Evolutionary conservation across 352 stramenopile genomes (phyloP).

Genomic region (Peronospora belbahrii): DNA sequence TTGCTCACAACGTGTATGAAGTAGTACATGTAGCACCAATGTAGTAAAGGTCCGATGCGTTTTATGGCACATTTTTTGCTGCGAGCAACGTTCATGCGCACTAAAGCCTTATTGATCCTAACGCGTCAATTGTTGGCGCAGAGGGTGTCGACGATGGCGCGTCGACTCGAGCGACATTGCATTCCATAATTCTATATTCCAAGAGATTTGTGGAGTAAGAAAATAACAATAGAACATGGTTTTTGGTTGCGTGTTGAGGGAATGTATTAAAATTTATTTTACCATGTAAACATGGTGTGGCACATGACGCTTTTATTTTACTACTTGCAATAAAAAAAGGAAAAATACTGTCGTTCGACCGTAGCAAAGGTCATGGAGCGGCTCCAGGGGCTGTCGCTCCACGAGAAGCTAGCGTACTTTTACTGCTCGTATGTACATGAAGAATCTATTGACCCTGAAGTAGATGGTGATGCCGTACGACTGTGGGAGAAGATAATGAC

Average conservation of each 20-base stretch:
- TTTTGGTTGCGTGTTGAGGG: too few species aligned
- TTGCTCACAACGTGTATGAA: too few species aligned
- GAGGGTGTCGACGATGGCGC: slow-evolving; percentile 5
- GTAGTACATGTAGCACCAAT: too few species aligned
- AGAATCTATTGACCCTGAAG: slow-evolving; percentile 37
- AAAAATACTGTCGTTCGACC: slow-evolving; percentile 6
- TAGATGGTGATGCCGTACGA: slow-evolving; percentile 43
- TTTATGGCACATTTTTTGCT: too few species aligned
- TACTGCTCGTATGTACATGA: slow-evolving; percentile 68
- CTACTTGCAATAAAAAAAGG: neutral
- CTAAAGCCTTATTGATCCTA: too few species aligned
- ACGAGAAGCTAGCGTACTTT: slow-evolving; percentile 72
- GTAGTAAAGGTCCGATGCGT: too few species aligned
- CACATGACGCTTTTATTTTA: neutral
- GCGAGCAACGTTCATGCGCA: too few species aligned
- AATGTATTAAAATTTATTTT: neutral
- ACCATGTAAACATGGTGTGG: neutral
- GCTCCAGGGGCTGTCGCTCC: slow-evolving; percentile 41
- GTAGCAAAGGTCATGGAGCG: slow-evolving; percentile 6
- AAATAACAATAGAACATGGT: too few species aligned
- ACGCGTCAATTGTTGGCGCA: slow-evolving; percentile 9
- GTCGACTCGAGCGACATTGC: slow-evolving; percentile 7
- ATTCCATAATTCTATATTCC: too few species aligned
- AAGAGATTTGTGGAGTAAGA: too few species aligned
- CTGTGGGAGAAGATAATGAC: slow-evolving; percentile 51